These are phyloP conservation scores for Tolypocladium guangdongense DNA, from an alignment of 2,329 filamentous ascomycete species.

Conservation along the genomic window DNA sequence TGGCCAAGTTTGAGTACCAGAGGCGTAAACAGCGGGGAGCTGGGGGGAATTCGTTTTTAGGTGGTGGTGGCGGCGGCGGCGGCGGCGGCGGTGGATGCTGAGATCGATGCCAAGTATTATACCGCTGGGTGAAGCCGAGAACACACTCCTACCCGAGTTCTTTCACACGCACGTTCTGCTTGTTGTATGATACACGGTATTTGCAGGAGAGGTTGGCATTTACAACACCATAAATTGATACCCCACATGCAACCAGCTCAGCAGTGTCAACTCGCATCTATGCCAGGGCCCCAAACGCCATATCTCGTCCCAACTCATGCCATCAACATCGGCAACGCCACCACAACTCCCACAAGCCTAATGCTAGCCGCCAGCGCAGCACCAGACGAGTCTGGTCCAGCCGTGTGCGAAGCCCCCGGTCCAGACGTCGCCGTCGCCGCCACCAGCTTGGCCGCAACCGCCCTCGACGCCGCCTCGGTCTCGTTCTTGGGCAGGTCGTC, in stretches of 20 bases:
- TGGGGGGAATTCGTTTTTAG: no score
- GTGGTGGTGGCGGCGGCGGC: no score
- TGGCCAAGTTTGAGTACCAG: neutral
- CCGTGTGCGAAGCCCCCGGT: neutral
- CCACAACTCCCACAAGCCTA: neutral
- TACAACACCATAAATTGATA: neutral
- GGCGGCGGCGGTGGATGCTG: no score
- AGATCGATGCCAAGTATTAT: no score
- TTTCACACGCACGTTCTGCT: neutral
- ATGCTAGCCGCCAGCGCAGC: neutral
- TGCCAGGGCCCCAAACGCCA: neutral
- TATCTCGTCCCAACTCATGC: neutral
- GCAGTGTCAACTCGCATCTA: neutral
- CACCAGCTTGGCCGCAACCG: neutral
- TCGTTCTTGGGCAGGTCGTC: neutral
- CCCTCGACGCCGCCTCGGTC: neutral
- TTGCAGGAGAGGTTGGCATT: neutral
- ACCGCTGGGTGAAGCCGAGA: neutral
- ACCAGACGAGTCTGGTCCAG: neutral
- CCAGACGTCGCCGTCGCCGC: neutral
- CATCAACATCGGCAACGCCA: neutral
- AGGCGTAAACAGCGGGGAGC: no score
- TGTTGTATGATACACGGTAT: neutral
- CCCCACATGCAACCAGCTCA: neutral
- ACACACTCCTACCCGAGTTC: neutral